Conservation (phyloP, 192 early-diverging fungal genomes). For the Coemansia sp. region DNA sequence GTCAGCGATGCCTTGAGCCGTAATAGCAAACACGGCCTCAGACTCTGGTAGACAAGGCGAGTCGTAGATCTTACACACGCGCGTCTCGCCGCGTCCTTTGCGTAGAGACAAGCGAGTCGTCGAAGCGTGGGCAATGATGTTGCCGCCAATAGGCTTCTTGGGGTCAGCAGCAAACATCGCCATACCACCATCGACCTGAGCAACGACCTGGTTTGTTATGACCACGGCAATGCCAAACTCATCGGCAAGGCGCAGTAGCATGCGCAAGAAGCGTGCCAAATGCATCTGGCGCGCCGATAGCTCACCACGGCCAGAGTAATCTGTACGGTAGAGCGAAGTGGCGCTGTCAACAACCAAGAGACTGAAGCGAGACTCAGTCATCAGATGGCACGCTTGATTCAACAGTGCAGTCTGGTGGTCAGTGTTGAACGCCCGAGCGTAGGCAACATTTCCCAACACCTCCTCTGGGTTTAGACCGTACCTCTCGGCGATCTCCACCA, state of each 20-base stretch:
- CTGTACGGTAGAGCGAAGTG: conserved; percentile 94
- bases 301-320: conserved; percentile 94
- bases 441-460: conserved; percentile 92
- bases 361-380: conserved; percentile 84
- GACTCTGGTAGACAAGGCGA: conserved; percentile 92
- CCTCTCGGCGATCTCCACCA: conserved; percentile 83
- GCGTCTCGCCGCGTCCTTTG: conserved; percentile 89
- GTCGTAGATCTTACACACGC: conserved; percentile 97
- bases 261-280: conserved; percentile 85
- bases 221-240: conserved; percentile 98
- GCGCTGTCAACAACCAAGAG: conserved; percentile 92
- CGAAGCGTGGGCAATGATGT: conserved; percentile 98
- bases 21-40: conserved; percentile 92
- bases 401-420: conserved; percentile 92
- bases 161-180: conserved; percentile 88
- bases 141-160: conserved; percentile 97
- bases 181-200: conserved; percentile 86
- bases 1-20: conserved; percentile 86
- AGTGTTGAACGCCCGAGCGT: conserved; percentile 92
- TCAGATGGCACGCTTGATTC: conserved; percentile 85
- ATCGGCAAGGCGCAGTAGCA: conserved; percentile 85
- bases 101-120: conserved; percentile 91
- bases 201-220: conserved; percentile 98
- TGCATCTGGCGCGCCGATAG: conserved; percentile 95
- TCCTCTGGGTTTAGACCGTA: conserved; percentile 83